Percentiles rank a stretch among this genome's conserved stretches.
Conservation (phyloP, 495 filamentous ascomycete genomes). For the Lichina pygmaea region DNA sequence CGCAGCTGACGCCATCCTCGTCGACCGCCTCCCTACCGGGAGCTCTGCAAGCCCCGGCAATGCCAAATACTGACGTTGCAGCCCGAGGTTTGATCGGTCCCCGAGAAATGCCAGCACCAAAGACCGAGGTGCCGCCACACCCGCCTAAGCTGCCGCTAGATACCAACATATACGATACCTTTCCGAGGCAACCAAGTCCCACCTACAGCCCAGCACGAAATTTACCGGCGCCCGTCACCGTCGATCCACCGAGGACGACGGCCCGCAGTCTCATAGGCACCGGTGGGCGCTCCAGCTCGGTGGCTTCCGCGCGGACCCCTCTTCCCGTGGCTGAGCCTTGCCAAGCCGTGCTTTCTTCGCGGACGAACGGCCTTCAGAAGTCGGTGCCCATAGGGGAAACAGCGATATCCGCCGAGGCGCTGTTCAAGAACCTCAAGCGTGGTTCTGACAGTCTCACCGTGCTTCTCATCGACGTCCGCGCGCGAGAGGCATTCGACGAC, state of each 20-base stretch:
- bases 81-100: slow-evolving; percentile 20
- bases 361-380: no score
- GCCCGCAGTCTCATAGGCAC: slow-evolving; percentile 14
- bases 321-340: background rate
- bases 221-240: slow-evolving; percentile 21
- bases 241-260: slow-evolving; percentile 20
- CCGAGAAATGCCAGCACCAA: slow-evolving; percentile 24
- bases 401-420: slow-evolving; percentile 31
- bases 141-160: slow-evolving; percentile 30
- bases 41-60: background rate
- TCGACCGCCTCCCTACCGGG: background rate
- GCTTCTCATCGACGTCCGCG: slow-evolving; percentile 65
- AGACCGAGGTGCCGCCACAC: slow-evolving; percentile 15
- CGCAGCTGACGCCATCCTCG: background rate
- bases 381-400: no score
- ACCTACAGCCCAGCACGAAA: slow-evolving; percentile 54
- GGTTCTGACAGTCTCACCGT: slow-evolving; percentile 24
- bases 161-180: slow-evolving; percentile 17
- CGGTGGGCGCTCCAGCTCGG: slow-evolving; percentile 10
- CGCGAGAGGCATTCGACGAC: slow-evolving; percentile 54
- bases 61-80: background rate
- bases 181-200: slow-evolving; percentile 61
- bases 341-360: background rate
- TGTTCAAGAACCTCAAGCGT: slow-evolving; percentile 33
- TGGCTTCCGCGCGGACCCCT: slow-evolving; percentile 1